Percentiles rank a stretch among this genome's conserved stretches.
Evolutionary conservation across 306 rosid genomes (phyloP).

Genomic region (Albizia julibrissin): DNA sequence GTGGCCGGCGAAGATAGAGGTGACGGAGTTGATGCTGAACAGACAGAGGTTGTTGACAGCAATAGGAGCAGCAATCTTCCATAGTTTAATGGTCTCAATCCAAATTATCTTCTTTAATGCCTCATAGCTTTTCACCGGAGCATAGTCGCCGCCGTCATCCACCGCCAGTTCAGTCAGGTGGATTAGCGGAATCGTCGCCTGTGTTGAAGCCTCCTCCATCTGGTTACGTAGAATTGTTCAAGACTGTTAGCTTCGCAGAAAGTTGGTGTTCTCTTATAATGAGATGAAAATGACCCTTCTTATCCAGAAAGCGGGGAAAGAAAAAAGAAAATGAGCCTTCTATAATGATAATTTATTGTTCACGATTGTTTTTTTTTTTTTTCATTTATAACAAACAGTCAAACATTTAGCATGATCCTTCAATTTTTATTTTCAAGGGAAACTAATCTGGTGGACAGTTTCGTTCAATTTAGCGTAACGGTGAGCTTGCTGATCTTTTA

Average conservation of each 20-base stretch:
- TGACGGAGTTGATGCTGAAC: conserved; percentile 41
- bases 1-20: conserved; percentile 59
- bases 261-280: not conserved
- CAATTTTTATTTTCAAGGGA: too few species aligned
- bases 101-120: conserved; percentile 21
- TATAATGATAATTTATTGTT: too few species aligned
- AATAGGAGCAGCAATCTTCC: conserved; percentile 55
- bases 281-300: too few species aligned
- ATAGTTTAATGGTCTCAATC: conserved; percentile 35
- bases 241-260: not conserved
- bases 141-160: conserved; percentile 27
- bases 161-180: conserved; percentile 22
- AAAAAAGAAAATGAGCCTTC: too few species aligned
- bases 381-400: too few species aligned
- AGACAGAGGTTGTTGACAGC: conserved; percentile 36
- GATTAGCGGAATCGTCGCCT: not conserved
- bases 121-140: conserved; percentile 17
- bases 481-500: too few species aligned
- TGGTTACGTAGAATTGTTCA: not conserved
- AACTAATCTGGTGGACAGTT: too few species aligned
- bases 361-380: too few species aligned
- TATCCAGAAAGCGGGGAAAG: too few species aligned
- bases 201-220: not conserved
- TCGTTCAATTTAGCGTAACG: too few species aligned
- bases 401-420: too few species aligned